These are phyloP conservation scores for Phytophthora agathidicida DNA, from an alignment of 352 stramenopile genomes.

Conservation along the genomic window DNA sequence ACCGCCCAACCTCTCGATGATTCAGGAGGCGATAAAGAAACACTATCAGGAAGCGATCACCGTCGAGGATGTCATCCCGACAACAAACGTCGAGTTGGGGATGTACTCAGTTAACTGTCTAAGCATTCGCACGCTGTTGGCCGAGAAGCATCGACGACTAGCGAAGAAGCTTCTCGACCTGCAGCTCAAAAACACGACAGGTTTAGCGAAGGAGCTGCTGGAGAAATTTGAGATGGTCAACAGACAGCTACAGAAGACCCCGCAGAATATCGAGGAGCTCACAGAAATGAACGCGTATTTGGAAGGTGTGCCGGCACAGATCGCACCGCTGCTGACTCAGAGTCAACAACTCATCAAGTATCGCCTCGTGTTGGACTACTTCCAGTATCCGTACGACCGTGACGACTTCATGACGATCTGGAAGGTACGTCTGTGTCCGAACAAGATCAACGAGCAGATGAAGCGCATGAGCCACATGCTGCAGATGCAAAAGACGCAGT, in stretches of 20 bases:
- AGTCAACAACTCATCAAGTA: conserved; percentile 85
- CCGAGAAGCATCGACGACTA: conserved; percentile 80
- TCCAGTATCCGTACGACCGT: conserved; percentile 87
- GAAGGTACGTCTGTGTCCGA: conserved; percentile 87
- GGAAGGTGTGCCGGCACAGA: conserved; percentile 66
- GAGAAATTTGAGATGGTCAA: conserved; percentile 89
- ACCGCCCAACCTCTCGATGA: conserved; percentile 65
- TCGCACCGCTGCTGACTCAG: conserved; percentile 70
- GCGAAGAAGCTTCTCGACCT: conserved; percentile 78
- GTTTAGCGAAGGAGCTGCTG: conserved; percentile 72
- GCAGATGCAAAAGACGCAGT: conserved; percentile 84
- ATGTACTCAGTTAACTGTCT: conserved; percentile 87
- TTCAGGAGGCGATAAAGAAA: conserved; percentile 82
- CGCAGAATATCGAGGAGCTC: conserved; percentile 93
- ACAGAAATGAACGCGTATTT: conserved; percentile 89
- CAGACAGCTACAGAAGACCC: conserved; percentile 83
- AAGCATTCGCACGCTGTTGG: conserved; percentile 69
- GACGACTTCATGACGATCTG: conserved; percentile 92
- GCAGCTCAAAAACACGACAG: conserved; percentile 78
- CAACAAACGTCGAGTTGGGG: conserved; percentile 70
- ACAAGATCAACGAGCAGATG: conserved; percentile 88
- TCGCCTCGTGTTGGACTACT: conserved; percentile 75
- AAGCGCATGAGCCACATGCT: conserved; percentile 84
- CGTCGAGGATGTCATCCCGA: conserved; percentile 67
- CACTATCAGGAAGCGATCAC: conserved; percentile 65